phyloP scores from a whole-genome alignment of 495 filamentous ascomycete genomes.

The Neurospora sp. region DNA sequence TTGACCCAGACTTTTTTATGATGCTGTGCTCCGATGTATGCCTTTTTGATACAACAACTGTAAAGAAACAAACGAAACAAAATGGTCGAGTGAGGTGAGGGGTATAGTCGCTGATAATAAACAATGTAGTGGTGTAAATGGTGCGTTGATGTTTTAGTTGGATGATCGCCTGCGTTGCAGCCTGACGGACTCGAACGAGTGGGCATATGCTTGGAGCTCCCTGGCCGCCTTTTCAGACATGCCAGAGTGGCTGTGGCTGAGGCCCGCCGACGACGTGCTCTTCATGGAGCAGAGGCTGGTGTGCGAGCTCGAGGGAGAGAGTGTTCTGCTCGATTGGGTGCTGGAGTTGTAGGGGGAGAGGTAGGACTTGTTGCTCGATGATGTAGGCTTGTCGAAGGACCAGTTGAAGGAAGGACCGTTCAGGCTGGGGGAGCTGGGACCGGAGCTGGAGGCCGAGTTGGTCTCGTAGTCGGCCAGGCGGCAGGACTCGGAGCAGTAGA shows the following conservation, averaged over 20 bases:
- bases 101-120: conserved; percentile 21
- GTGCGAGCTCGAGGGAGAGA: conserved; percentile 76
- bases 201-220: conserved; percentile 77
- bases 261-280: conserved; percentile 46
- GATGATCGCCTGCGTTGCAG: conserved; percentile 41
- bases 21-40: conserved; percentile 45
- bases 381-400: conserved; percentile 23
- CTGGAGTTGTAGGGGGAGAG: conserved; percentile 56
- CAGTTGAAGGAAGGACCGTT: conserved; percentile 38
- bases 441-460: conserved; percentile 46
- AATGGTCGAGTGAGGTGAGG: conserved; percentile 23
- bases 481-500: conserved; percentile 92
- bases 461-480: conserved; percentile 79
- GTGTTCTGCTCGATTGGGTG: conserved; percentile 27
- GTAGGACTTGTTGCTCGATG: conserved; percentile 46
- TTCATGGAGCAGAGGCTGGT: conserved; percentile 74
- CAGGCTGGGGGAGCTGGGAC: conserved; percentile 41
- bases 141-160: conserved; percentile 10
- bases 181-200: conserved; percentile 76
- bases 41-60: conserved; percentile 40
- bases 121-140: conserved; percentile 5
- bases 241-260: conserved; percentile 41
- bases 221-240: conserved; percentile 67
- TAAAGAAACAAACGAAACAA: conserved; percentile 25
- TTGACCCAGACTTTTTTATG: conserved; percentile 32